These are phyloP conservation scores for Mycogone perniciosa DNA, from an alignment of 2,329 filamentous ascomycete genomes.

Conservation along the genomic window DNA sequence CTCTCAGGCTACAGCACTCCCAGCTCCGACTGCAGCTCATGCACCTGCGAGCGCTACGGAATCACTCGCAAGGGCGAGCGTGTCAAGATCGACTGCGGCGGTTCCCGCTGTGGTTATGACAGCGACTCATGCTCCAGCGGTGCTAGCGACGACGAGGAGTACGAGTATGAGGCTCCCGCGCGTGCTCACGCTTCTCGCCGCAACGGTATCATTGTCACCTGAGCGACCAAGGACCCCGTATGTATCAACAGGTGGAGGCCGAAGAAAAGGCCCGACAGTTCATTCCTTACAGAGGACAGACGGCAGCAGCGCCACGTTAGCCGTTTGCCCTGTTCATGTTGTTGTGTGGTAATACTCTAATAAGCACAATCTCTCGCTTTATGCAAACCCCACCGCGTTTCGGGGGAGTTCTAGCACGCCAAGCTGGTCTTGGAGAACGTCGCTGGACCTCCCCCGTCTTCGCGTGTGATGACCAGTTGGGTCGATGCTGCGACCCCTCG, in stretches of 20 bases:
- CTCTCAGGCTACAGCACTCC: slow-evolving; percentile 75
- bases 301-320: slow-evolving; percentile 17
- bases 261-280: slow-evolving; percentile 28
- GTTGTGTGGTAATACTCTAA: slow-evolving; percentile 18
- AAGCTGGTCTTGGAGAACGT: slow-evolving; percentile 40
- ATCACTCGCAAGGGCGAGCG: slow-evolving; percentile 90
- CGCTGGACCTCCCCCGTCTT: slow-evolving; percentile 15
- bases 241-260: slow-evolving; percentile 14
- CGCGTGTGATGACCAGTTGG: slow-evolving; percentile 34
- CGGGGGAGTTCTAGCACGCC: slow-evolving; percentile 27
- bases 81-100: slow-evolving; percentile 94
- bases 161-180: slow-evolving; percentile 36
- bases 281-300: slow-evolving; percentile 27
- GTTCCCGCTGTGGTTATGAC: slow-evolving; percentile 78
- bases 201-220: slow-evolving; percentile 56
- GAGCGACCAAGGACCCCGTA: slow-evolving; percentile 14
- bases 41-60: slow-evolving; percentile 93
- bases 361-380: slow-evolving; percentile 20
- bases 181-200: slow-evolving; percentile 45
- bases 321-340: slow-evolving; percentile 26
- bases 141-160: slow-evolving; percentile 52
- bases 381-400: slow-evolving; percentile 20
- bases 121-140: slow-evolving; percentile 66
- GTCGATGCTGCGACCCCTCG: slow-evolving; percentile 50
- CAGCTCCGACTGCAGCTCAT: slow-evolving; percentile 67